Percentiles rank a stretch among this genome's conserved stretches.
phyloP scores from a whole-genome alignment of 2,329 filamentous ascomycete genomes.

The Penicillium sp. region DNA sequence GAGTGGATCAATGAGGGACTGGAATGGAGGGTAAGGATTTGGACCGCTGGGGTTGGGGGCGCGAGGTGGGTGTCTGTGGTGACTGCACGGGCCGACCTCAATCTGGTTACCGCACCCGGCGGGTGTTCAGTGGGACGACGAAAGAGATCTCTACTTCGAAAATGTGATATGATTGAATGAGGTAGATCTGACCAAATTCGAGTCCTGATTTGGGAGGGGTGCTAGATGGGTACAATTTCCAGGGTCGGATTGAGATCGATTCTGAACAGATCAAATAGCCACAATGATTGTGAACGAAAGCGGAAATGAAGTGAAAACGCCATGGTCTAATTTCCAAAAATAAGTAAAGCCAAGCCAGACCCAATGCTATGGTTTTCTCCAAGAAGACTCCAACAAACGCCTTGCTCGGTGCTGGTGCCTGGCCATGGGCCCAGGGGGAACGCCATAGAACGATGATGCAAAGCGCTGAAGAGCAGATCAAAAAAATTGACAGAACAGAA shows the following conservation, averaged over 20 bases:
- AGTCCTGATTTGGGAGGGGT: background rate
- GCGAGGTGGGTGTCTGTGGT: background rate
- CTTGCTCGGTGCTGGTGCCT: slow-evolving; percentile 3
- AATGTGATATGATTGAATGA: background rate
- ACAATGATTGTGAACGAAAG: background rate
- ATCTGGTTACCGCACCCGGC: background rate
- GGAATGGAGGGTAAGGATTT: background rate
- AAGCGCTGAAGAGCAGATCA: slow-evolving; percentile 25
- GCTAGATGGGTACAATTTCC: background rate
- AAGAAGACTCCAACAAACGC: background rate
- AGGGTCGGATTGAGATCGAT: background rate
- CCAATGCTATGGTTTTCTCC: slow-evolving; percentile 1
- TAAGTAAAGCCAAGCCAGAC: background rate
- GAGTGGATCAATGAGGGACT: background rate
- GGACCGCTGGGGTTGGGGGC: slow-evolving; percentile 5
- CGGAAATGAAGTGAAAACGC: background rate
- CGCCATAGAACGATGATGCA: slow-evolving; percentile 1
- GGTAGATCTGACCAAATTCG: background rate
- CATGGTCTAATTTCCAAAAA: background rate
- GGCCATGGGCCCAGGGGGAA: background rate
- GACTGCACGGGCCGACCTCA: slow-evolving; percentile 12
- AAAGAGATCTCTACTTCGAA: background rate
- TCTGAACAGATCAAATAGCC: background rate
- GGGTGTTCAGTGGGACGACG: background rate
- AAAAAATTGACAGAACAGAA: slow-evolving; percentile 1